These are phyloP conservation scores for Gynochthodes officinalis DNA, from an alignment of 257 asterid genomes.

Conservation along the genomic window DNA sequence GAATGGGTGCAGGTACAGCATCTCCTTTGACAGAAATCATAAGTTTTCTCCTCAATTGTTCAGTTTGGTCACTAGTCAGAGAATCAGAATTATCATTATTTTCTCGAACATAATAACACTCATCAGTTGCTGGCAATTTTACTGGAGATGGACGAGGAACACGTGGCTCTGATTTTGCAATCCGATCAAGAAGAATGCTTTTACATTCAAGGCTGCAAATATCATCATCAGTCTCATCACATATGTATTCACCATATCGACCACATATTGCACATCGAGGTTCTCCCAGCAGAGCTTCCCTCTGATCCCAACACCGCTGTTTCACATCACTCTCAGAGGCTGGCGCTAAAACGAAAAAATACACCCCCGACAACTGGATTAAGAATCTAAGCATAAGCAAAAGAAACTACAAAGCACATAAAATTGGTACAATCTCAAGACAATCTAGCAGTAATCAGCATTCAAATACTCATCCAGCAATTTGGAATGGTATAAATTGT, in stretches of 20 bases:
- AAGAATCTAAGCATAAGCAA: not conserved
- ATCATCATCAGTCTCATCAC: slow-evolving; percentile 88
- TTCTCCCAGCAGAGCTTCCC: slow-evolving; percentile 81
- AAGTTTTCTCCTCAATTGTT: slow-evolving; percentile 52
- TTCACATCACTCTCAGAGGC: slow-evolving; percentile 57
- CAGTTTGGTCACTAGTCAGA: slow-evolving; percentile 38
- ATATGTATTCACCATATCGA: slow-evolving; percentile 90
- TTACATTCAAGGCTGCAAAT: slow-evolving; percentile 89
- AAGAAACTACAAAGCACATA: not conserved
- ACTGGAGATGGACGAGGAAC: slow-evolving; percentile 28
- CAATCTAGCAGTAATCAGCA: not conserved
- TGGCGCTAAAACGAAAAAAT: slow-evolving; percentile 10
- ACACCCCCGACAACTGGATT: not conserved
- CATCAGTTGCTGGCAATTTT: slow-evolving; percentile 61
- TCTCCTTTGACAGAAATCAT: slow-evolving; percentile 61
- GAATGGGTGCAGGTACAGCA: slow-evolving; percentile 48
- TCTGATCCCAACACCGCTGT: slow-evolving; percentile 74
- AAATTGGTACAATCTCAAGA: not conserved
- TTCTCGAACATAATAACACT: slow-evolving; percentile 73
- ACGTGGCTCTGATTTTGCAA: slow-evolving; percentile 34
- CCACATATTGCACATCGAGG: slow-evolving; percentile 74
- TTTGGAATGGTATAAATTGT: no score
- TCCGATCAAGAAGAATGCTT: slow-evolving; percentile 40
- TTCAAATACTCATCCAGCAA: not conserved
- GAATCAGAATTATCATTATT: slow-evolving; percentile 21